Base-by-base conservation (phyloP, 2,329 filamentous ascomycete genomes). In the Botrytis cinerea region DNA sequence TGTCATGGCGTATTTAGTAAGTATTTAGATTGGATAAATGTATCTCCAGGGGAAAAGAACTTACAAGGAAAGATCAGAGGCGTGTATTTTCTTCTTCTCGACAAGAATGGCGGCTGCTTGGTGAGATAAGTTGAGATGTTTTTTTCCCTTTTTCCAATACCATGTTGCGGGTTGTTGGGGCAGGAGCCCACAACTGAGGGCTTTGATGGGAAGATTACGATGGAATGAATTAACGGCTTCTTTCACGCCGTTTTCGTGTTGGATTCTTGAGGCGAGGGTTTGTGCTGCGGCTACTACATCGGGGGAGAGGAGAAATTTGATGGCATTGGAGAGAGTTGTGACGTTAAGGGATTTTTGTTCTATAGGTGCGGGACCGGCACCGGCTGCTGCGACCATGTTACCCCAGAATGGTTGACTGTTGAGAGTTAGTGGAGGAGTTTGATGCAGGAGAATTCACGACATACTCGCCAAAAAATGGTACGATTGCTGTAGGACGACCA, bases 321-420 rank as follows among this genome's bases (percentile, higher is more conserved):
- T 94, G 0, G 90, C 91, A 25, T 91, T 87, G 0, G 89, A 89
- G 1, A 94, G 82, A 45, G 87, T 88, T 73, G 93, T 89, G 0
- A 85, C 86, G 0, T 85, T 89, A 7, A 94, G 82, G 16, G 87
- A 83, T 82, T 92, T 93, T 82, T 92, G 92, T 0, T 91, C 91
- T 5, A 93, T 86, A 0, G 91, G 87, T 69, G 87, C 83, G 0
- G 91, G 91, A 0, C 92, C 92, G 0, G 91, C 91, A 32, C 87
- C 87, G 1, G 89, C 86, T 61, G 85, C 87, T 8, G 85, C 85
- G 0, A 94, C 85, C 88, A 92, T 92, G 25, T 85, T 85, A 6
- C 92, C 92, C 92, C 92, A 94, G 79, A 94, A 94, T 61, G 91
- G 87, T 46, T 94, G 92, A 79, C 66, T 69, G 28, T 25, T 8